Evolutionary conservation across 345 rosid species (phyloP), one percentile per base, ranked within the genome.

Genomic region (Punica granatum): DNA sequence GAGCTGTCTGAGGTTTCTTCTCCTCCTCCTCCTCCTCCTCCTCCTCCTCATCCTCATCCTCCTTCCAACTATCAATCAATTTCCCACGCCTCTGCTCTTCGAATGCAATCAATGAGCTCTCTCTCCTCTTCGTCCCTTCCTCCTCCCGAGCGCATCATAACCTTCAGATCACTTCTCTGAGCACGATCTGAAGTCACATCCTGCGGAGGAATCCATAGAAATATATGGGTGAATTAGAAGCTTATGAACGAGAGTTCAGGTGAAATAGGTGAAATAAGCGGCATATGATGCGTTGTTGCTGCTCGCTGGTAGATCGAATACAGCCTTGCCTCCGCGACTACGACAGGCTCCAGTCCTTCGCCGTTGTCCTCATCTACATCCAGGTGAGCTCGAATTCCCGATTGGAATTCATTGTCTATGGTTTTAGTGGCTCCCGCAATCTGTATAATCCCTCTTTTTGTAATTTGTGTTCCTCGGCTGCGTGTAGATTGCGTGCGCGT

Each of bases 341-440:
- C 72, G 91, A 72, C 74, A 74, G 85, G 73, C 94, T 92, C 39
- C 90, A 88, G 72, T 79, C 78, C 66, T 34, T 88, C 70, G 96
- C 92, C 59, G 82, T 88, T 74, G 67, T 83, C 72, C 92, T 92
- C 81, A 76, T 89, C 60, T 92, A 92, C 83, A 75, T 84, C 66
- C 94, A 92, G 84, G 98, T 92, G 39, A 10, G 62, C 18, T 63
- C 69, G 28, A 2, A 11, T 51, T 14, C 34, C 19, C 19, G 61
- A 56, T 56, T 56, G 33, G 61, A 26, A 2, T 56, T 5, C 3
- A 1, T 56, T 28, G 15, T n/a, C 31, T 13, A 30, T 39, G 49
- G 49, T 63, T 63, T 37, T 39, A 37, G 26, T 16, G n/a, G 43
- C 37, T 62, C 42, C 2, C n/a, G n/a, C n/a, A n/a, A n/a, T n/a